These are phyloP conservation scores for Pythium guiyangense DNA, from an alignment of 352 stramenopile species.

Conservation along the genomic window DNA sequence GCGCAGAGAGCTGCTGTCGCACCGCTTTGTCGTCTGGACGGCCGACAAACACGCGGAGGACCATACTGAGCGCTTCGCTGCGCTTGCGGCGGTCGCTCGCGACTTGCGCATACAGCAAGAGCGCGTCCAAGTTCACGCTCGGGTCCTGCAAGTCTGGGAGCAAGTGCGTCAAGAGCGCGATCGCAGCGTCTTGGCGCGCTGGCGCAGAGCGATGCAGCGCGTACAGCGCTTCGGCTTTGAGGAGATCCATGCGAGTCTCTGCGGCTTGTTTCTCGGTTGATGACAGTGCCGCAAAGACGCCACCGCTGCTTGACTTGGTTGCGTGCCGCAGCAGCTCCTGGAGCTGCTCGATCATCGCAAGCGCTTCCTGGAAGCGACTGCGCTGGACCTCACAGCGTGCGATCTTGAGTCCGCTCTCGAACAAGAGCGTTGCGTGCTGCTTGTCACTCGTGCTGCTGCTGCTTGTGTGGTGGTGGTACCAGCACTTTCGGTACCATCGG, in stretches of 20 bases:
- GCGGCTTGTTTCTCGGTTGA: slow-evolving; percentile 17
- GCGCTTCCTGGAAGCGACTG: slow-evolving; percentile 16
- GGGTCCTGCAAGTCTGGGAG: slow-evolving; percentile 47
- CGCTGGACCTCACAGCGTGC: slow-evolving; percentile 39
- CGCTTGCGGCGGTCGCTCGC: slow-evolving; percentile 56
- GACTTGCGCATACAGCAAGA: slow-evolving; percentile 57
- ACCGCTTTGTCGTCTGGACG: slow-evolving; percentile 45
- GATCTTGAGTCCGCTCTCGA: slow-evolving; percentile 39
- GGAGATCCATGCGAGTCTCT: slow-evolving; percentile 41
- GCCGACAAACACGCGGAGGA: slow-evolving; percentile 51
- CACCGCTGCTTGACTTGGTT: slow-evolving; percentile 14
- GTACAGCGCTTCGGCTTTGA: slow-evolving; percentile 53
- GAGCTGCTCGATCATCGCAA: slow-evolving; percentile 37
- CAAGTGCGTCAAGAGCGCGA: slow-evolving; percentile 48
- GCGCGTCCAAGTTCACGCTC: slow-evolving; percentile 54
- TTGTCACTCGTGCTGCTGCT: slow-evolving; percentile 6
- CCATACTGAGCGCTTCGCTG: slow-evolving; percentile 62
- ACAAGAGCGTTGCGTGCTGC: slow-evolving; percentile 11
- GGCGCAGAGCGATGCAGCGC: slow-evolving; percentile 21
- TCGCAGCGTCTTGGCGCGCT: slow-evolving; percentile 46
- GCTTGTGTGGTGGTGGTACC: slow-evolving; percentile 10
- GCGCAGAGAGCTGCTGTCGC: slow-evolving; percentile 39
- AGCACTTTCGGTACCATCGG: slow-evolving; percentile 44
- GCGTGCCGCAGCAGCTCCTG: slow-evolving; percentile 31
- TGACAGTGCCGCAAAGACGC: neutral